A percentile compares a stretch with the other conserved stretches of the same genome.
Conservation (phyloP, 2,329 filamentous ascomycete species). For the Cercospora zeae-maydis region DNA sequence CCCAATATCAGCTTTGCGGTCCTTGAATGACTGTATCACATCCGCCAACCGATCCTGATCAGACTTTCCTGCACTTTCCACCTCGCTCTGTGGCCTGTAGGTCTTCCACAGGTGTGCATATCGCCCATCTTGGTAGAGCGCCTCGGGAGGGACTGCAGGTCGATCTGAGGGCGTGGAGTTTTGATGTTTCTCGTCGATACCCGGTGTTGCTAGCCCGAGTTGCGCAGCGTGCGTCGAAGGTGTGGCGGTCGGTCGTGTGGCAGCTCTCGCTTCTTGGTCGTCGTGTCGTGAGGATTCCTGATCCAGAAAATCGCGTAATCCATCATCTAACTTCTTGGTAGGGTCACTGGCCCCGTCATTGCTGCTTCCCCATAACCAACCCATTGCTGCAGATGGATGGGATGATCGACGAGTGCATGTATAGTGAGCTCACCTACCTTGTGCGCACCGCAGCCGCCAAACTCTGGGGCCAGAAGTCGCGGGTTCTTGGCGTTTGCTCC, state of each 20-base stretch:
- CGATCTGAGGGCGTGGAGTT: slow-evolving; percentile 28
- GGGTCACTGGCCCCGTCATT: slow-evolving; percentile 57
- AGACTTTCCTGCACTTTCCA: slow-evolving; percentile 66
- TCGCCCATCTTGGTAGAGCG: slow-evolving; percentile 64
- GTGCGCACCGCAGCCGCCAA: not conserved
- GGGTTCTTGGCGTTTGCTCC: not conserved
- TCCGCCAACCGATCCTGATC: slow-evolving; percentile 77
- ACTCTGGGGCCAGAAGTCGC: slow-evolving; percentile 1
- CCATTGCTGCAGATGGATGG: slow-evolving; percentile 44
- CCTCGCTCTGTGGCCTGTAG: slow-evolving; percentile 68
- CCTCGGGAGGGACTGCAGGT: slow-evolving; percentile 49
- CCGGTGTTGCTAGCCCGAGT: slow-evolving; percentile 27
- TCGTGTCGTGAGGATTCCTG: slow-evolving; percentile 72
- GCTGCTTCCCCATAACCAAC: slow-evolving; percentile 56
- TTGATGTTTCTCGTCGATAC: slow-evolving; percentile 24
- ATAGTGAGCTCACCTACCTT: not conserved
- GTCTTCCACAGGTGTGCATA: slow-evolving; percentile 90
- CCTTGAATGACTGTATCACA: slow-evolving; percentile 79
- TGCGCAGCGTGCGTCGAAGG: slow-evolving; percentile 34
- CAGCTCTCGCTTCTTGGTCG: slow-evolving; percentile 16
- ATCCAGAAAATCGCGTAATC: slow-evolving; percentile 78
- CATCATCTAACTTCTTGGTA: slow-evolving; percentile 72
- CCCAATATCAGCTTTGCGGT: slow-evolving; percentile 72
- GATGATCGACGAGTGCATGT: not conserved
- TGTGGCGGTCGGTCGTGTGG: slow-evolving; percentile 9